phyloP scores from a whole-genome alignment of 2,329 filamentous ascomycete species.

The Pseudocercospora vitis region DNA sequence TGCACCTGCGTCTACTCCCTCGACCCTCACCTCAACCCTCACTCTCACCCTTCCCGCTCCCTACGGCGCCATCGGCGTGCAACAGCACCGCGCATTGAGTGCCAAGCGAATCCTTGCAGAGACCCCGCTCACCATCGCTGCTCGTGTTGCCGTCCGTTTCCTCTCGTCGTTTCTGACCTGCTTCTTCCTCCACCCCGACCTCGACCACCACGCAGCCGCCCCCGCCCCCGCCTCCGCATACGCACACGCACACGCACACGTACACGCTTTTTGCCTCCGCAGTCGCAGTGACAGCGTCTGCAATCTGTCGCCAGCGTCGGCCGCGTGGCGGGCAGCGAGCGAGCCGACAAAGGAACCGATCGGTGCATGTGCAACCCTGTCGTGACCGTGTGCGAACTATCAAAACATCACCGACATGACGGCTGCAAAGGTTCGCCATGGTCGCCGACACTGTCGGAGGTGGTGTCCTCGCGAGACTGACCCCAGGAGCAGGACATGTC shows the following conservation, averaged over 20 bases:
- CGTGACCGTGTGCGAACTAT: too few relatives aligned
- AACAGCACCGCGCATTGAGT: not conserved
- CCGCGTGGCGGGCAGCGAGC: constrained; percentile 6
- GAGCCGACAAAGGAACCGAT: constrained; percentile 7
- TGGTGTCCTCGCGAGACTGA: constrained; percentile 12
- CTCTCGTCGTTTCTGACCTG: not conserved
- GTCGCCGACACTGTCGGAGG: constrained; percentile 10
- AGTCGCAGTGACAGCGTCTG: not conserved
- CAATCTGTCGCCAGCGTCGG: constrained; percentile 1
- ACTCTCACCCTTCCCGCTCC: too few relatives aligned
- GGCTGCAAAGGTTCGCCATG: constrained; percentile 20
- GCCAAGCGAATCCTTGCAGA: constrained; percentile 6
- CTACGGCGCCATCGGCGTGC: not conserved
- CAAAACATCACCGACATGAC: constrained; percentile 15
- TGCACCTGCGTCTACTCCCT: too few relatives aligned
- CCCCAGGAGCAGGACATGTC: constrained; percentile 39
- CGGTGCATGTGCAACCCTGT: not conserved
- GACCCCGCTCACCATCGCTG: constrained; percentile 6
- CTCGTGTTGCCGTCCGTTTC: not conserved
- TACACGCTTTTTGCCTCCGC: too few relatives aligned
- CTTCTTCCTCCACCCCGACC: not conserved
- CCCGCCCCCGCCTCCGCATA: too few relatives aligned
- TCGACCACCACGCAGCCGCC: too few relatives aligned
- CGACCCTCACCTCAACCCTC: too few relatives aligned
- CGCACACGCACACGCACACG: too few relatives aligned